These are phyloP conservation scores for Jacaranda mimosifolia DNA, from an alignment of 257 asterid genomes.

Conservation along the genomic window DNA sequence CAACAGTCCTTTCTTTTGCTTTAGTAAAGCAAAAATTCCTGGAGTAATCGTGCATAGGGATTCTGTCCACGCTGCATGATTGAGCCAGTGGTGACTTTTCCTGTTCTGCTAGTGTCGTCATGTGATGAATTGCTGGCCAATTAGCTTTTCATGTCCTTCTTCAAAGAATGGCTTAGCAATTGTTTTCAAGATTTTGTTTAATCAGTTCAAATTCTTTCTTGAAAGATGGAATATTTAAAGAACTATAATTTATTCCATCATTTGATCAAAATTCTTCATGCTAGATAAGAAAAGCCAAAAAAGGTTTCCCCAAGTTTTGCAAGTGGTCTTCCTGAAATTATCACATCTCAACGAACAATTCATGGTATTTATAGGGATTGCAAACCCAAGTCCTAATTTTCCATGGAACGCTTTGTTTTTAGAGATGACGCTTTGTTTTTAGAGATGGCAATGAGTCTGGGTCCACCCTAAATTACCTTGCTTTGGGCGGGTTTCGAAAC, in stretches of 20 bases:
- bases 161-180: background rate
- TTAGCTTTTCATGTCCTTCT: background rate
- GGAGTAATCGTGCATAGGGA: background rate
- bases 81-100: background rate
- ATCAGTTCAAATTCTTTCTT: background rate
- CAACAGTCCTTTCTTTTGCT: background rate
- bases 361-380: background rate
- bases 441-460: background rate
- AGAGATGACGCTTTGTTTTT: background rate
- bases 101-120: background rate
- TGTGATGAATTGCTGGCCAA: background rate
- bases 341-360: background rate
- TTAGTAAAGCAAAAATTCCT: background rate
- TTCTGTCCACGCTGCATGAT: conserved; percentile 1
- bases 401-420: background rate
- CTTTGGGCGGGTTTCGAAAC: too few relatives aligned
- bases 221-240: background rate
- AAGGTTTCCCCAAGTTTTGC: conserved; percentile 1
- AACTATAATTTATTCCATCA: background rate
- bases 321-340: conserved; percentile 23
- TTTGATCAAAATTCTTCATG: background rate
- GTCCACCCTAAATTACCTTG: too few relatives aligned
- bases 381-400: background rate
- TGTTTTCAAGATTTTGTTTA: background rate
- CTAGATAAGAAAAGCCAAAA: background rate